Evolutionary conservation across 1,284 basidiomycete species (phyloP), one percentile per base, ranked within the genome.

Genomic region (Vanrija pseudolonga): DNA sequence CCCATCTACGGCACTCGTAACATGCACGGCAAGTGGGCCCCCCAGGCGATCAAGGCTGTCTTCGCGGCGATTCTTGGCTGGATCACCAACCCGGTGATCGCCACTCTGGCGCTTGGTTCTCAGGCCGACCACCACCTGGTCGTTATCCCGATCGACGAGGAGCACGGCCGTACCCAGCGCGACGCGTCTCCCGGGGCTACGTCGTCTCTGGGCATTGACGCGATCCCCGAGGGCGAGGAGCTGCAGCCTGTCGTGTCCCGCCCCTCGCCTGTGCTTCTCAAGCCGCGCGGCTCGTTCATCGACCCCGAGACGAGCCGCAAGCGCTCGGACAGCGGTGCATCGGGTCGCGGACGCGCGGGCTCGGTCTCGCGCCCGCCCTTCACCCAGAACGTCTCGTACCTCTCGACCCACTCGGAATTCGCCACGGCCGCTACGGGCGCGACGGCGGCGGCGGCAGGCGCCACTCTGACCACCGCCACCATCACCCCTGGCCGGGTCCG

Each of bases 1-100:
- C 76, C 75, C 12, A 72, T 77, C 36, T 77, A 76, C 51, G 54
- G 64, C 24, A 67, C 48, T 15, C 57, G 57, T 14, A 72, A 76
- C 51, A 69, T 77, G 56, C 68, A 67, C 17, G 62, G 61, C 49
- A 62, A 59, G 38, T 76, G 74, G 76, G 72, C 75, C 12, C 76
- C 76, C 2, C 67, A 76, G 62, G 65, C 66, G 11, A 77, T 77
- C 63, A 77, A 76, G 55, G 50, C 57, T 20, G 68, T 76, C 1
- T 77, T 73, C 42, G 76, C 69, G 15, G 66, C 67, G n/a, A 61
- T 76, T 3, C 55, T 74, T 2, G 76, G 75, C 3, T 69, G 71
- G 67, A 53, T 76, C 39, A 76, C 74, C n/a, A 77, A 77, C 61
- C 76, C 76, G 0, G 58, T 77, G 24, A 76, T 77, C 46, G 74